Conservation (phyloP, 129 eudicot genomes). For the Ambrosia artemisiifolia region DNA sequence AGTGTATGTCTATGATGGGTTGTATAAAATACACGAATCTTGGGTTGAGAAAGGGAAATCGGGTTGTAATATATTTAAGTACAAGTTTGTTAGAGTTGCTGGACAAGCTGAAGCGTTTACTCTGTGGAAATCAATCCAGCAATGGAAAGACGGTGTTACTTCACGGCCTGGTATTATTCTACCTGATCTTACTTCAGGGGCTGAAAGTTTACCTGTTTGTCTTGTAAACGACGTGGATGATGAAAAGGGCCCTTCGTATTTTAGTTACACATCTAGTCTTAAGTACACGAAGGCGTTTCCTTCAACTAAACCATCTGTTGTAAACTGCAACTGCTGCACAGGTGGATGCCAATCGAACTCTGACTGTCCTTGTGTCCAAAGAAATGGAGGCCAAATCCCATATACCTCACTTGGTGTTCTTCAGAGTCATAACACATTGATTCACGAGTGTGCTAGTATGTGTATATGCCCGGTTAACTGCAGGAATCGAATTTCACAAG, state of each 20-base stretch:
- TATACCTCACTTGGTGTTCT: conserved; percentile 68
- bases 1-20: conserved; percentile 84
- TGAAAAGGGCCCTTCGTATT: conserved; percentile 81
- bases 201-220: conserved; percentile 58
- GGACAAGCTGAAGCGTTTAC: conserved; percentile 81
- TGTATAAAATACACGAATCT: conserved; percentile 70
- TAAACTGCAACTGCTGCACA: conserved; percentile 52
- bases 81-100: conserved; percentile 61
- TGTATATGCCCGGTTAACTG: conserved; percentile 78
- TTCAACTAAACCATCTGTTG: conserved; percentile 30
- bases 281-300: conserved; percentile 52
- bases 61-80: conserved; percentile 78
- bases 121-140: conserved; percentile 78
- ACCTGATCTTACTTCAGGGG: conserved; percentile 76
- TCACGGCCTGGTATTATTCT: conserved; percentile 58
- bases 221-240: conserved; percentile 74
- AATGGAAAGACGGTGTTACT: conserved; percentile 64
- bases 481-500: conserved; percentile 73
- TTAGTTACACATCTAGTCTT: conserved; percentile 48
- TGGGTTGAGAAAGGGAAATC: conserved; percentile 84
- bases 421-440: conserved; percentile 44
- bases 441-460: conserved; percentile 72
- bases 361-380: conserved; percentile 59
- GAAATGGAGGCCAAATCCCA: conserved; percentile 68
- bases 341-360: conserved; percentile 67